phyloP scores from a whole-genome alignment of 805 yeast species.

The Myxozyma geophila region DNA sequence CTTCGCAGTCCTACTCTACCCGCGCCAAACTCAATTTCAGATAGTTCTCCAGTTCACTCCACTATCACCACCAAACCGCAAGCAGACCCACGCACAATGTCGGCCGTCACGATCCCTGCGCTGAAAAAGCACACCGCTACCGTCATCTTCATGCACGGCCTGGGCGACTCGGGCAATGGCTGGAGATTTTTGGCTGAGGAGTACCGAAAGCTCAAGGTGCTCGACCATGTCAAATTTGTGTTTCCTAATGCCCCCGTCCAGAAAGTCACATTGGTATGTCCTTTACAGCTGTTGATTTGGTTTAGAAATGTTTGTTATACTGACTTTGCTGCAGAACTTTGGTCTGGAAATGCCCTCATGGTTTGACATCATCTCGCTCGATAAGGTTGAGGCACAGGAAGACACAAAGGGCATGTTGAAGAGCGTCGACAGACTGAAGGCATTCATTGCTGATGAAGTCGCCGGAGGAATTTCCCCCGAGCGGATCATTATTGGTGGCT shows the following conservation, averaged over 20 bases:
- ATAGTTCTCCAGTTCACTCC: background rate
- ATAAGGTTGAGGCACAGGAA: conserved; percentile 40
- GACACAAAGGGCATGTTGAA: conserved; percentile 49
- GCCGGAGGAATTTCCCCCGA: conserved; percentile 45
- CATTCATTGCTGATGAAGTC: conserved; percentile 43
- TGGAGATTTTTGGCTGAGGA: conserved; percentile 82
- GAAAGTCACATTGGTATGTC: conserved; percentile 61
- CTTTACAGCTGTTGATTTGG: background rate
- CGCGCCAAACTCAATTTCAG: background rate
- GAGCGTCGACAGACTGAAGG: conserved; percentile 42
- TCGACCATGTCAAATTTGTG: conserved; percentile 67
- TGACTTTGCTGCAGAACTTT: conserved; percentile 48
- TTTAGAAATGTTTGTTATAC: background rate
- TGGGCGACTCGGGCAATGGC: conserved; percentile 90
- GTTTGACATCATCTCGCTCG: conserved; percentile 54
- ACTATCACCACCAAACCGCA: background rate
- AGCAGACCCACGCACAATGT: background rate
- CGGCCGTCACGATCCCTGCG: conserved; percentile 36
- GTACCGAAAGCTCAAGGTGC: conserved; percentile 50
- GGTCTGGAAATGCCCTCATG: conserved; percentile 78
- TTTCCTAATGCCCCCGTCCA: conserved; percentile 87
- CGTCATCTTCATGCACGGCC: conserved; percentile 62
- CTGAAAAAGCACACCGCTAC: conserved; percentile 37
- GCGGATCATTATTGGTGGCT: conserved; percentile 88
- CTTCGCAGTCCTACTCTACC: background rate